Conservation (phyloP, 805 yeast species). For the Yarrowia phangngaensis region DNA sequence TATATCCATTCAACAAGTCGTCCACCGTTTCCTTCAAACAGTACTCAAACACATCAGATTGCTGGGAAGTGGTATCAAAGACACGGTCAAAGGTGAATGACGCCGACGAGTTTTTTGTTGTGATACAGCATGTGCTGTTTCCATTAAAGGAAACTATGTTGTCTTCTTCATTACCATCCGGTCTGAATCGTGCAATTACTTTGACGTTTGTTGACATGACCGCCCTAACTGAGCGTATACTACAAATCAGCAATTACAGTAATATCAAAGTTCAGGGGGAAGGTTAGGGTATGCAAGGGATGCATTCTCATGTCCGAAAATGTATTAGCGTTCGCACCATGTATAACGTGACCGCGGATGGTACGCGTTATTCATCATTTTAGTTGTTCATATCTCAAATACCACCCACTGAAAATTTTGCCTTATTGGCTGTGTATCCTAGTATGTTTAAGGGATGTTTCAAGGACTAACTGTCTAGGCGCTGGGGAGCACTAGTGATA, state of each 20-base stretch:
- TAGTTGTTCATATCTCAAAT: no score
- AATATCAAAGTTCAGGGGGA: conserved; percentile 24
- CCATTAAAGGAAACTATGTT: conserved; percentile 28
- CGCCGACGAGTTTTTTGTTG: neutral
- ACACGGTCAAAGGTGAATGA: conserved; percentile 59
- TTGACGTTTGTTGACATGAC: conserved; percentile 44
- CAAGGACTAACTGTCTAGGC: no score
- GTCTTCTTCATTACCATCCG: conserved; percentile 42
- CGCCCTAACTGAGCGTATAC: no score
- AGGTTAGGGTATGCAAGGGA: conserved; percentile 21
- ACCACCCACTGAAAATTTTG: no score
- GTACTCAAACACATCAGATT: conserved; percentile 55
- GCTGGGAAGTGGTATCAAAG: conserved; percentile 51
- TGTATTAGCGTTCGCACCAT: no score
- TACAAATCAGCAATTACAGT: no score
- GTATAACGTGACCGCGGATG: no score
- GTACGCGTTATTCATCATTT: no score
- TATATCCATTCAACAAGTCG: conserved; percentile 69
- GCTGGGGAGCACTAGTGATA: no score
- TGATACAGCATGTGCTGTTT: conserved; percentile 19
- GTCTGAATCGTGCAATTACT: conserved; percentile 72
- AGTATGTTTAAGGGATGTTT: no score
- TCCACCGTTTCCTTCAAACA: conserved; percentile 60
- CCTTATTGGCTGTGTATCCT: no score
- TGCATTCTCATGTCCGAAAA: no score